These are phyloP conservation scores for Cladophialophora yegresii DNA, from an alignment of 2,329 filamentous ascomycete genomes.

Conservation along the genomic window DNA sequence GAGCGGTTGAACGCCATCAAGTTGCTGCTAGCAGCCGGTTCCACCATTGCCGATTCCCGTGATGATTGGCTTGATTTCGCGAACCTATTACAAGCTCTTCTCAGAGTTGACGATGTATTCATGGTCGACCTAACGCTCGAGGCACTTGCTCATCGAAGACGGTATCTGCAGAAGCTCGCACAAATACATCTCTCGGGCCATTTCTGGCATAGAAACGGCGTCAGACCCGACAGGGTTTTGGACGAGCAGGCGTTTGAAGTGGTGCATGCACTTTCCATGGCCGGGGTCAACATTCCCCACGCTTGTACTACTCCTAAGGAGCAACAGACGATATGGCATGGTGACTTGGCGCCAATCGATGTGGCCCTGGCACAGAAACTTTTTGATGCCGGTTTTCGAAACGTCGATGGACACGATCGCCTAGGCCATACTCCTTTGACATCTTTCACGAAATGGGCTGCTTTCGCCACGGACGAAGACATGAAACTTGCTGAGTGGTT, in stretches of 20 bases:
- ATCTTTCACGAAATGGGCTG: background rate
- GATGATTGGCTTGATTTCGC: background rate
- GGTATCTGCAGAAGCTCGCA: constrained; percentile 6
- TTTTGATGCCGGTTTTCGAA: constrained; percentile 3
- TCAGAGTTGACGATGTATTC: background rate
- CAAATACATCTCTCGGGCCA: background rate
- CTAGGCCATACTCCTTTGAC: constrained; percentile 4
- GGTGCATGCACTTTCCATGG: background rate
- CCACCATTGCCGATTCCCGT: background rate
- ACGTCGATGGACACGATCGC: background rate
- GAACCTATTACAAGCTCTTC: background rate
- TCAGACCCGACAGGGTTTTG: background rate
- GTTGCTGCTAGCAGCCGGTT: constrained; percentile 2
- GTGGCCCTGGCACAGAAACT: background rate
- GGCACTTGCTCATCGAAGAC: constrained; percentile 4
- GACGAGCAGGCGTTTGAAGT: constrained; percentile 6
- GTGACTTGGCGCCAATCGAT: accelerated
- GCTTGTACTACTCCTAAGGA: background rate
- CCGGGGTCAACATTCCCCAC: background rate
- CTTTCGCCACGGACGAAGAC: accelerated
- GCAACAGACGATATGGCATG: constrained; percentile 9
- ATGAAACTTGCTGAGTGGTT: background rate
- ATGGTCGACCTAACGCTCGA: background rate
- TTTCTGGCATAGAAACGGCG: background rate
- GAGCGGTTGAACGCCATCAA: background rate